Evolutionary conservation across 2,329 filamentous ascomycete species (phyloP).

Genomic region (Aspergillus amoenus): DNA sequence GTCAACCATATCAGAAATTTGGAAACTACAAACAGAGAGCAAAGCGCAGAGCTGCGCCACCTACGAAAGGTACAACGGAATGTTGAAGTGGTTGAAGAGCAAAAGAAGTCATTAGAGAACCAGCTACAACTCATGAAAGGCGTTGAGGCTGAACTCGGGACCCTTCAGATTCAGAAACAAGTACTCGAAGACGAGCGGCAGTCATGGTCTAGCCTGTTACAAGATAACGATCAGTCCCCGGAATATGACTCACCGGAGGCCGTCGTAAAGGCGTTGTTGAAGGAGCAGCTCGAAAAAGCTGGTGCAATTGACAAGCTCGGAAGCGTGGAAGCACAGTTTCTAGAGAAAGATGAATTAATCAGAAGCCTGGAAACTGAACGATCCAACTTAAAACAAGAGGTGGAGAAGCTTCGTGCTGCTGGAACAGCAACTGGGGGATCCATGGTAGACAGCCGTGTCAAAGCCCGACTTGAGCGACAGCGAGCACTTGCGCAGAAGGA

Average conservation of each 20-base stretch:
- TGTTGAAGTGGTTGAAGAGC: conserved; percentile 92
- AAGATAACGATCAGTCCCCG: conserved; percentile 62
- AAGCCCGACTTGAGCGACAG: conserved; percentile 78
- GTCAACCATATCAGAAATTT: conserved; percentile 85
- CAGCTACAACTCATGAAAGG: conserved; percentile 73
- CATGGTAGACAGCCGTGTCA: conserved; percentile 64
- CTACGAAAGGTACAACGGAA: conserved; percentile 78
- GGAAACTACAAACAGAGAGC: conserved; percentile 77
- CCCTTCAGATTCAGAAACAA: conserved; percentile 78
- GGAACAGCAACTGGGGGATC: conserved; percentile 39
- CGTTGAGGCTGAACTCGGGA: conserved; percentile 73
- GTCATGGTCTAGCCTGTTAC: conserved; percentile 83
- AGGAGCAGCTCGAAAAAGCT: conserved; percentile 77
- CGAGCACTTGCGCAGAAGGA: conserved; percentile 84
- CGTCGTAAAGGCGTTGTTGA: conserved; percentile 78
- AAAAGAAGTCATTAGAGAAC: conserved; percentile 80
- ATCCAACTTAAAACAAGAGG: conserved; percentile 61
- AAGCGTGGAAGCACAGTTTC: conserved; percentile 72
- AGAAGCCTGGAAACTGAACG: conserved; percentile 71
- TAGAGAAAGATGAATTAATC: conserved; percentile 74
- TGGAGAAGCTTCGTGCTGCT: conserved; percentile 66
- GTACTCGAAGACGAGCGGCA: conserved; percentile 83
- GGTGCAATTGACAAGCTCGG: conserved; percentile 80
- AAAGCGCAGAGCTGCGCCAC: conserved; percentile 75
- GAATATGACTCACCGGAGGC: conserved; percentile 88